Evolutionary conservation across 495 filamentous ascomycete species (phyloP).

Genomic region (Opeltia flavorubescens): DNA sequence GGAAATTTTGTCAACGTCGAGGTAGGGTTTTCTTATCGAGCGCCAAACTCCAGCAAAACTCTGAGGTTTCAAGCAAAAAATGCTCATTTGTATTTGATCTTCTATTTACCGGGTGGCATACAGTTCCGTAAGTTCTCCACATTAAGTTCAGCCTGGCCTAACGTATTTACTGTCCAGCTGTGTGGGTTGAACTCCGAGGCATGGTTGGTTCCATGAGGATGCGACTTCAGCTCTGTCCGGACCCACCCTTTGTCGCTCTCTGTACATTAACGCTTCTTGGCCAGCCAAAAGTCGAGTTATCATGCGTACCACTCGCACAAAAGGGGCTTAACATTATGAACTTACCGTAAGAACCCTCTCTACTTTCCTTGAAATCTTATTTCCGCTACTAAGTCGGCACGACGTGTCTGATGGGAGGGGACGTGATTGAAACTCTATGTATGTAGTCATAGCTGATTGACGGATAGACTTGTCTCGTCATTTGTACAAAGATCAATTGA

Average conservation of each 20-base stretch:
- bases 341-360: conserved; percentile 27
- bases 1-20: conserved; percentile 62
- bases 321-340: conserved; percentile 56
- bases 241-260: conserved; percentile 57
- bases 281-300: conserved; percentile 57
- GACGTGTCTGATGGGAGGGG: background rate
- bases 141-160: background rate
- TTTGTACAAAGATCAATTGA: conserved; percentile 63
- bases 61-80: conserved; percentile 49
- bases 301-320: conserved; percentile 51
- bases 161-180: conserved; percentile 25
- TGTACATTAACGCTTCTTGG: conserved; percentile 61
- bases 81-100: conserved; percentile 53
- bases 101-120: conserved; percentile 47
- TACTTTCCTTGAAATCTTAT: too few species aligned
- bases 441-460: background rate
- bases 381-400: background rate
- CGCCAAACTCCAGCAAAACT: conserved; percentile 37
- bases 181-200: conserved; percentile 59
- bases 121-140: conserved; percentile 29
- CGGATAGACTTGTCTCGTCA: conserved; percentile 38
- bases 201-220: conserved; percentile 50
- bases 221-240: conserved; percentile 52
- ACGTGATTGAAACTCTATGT: background rate
- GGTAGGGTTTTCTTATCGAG: conserved; percentile 54